Evolutionary conservation across 352 stramenopile genomes (phyloP), one percentile per base, ranked within the genome.

Genomic region (Pythium monospermum): DNA sequence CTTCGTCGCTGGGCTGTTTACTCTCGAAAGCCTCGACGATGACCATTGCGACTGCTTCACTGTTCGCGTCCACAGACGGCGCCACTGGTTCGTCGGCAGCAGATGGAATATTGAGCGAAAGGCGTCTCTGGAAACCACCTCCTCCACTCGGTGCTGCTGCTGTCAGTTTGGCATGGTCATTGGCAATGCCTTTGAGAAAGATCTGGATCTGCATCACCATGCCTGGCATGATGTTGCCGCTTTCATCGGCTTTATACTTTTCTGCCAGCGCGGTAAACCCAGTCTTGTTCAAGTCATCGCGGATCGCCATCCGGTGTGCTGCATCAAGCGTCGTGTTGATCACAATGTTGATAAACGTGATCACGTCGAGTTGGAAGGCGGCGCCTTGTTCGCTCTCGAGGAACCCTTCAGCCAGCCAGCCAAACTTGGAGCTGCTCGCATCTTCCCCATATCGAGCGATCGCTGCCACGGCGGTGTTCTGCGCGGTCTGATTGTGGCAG

Each of bases 261-360:
- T 83, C 63, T 2, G 84, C 43, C 10, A 64, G n/a, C 4, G 35
- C 40, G 2, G 76, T 30, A 4, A 85, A 64, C 12, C 72, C 59
- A 11, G 49, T 28, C 18, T 55, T 48, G 4, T 55, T 58, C 21
- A 88, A 49, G 30, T 83, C 72, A 25, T 82, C 66, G 6, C 61
- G 69, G n/a, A 86, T 69, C 7, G 49, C 56, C 1, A 53, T 36
- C 15, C 69, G 59, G 22, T 74, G 60, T 0, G 56, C 53, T n/a
- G 31, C 31, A 12, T 68, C 55, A 0, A 63, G 41, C 11, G 61
- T 77, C 22, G 55, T 61, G 35, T 65, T 66, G 18, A 86, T 22
- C 4, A 86, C 45, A 0, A 46, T 41, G 38, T 82, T 82, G 18
- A 86, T 11, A 28, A 88, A 86, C 35, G 62, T 70, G 10, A 85